Evolutionary conservation across 2,329 filamentous ascomycete genomes (phyloP), one percentile per base, ranked within the genome.

Genomic region (Trichoderma sp.): DNA sequence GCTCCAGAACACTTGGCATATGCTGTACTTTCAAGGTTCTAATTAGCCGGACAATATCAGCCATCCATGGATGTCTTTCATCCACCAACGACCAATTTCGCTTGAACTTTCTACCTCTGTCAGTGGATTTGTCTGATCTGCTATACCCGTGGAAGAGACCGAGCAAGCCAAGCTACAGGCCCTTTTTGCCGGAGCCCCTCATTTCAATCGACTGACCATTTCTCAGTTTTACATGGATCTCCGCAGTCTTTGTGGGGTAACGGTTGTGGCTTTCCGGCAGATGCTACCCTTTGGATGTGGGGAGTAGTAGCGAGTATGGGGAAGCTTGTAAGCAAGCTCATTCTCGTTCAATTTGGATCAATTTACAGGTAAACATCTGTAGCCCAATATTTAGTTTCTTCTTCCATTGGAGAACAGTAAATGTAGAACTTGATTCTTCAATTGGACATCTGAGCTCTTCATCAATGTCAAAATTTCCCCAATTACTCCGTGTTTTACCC

Each of bases 131-230:
- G 50, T 56, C 50, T 24, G 11, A 56, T 7, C 5, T 56, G 50
- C 21, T 12, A 24, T 24, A 56, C 50, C 50, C 2, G 11, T 14
- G 4, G 29, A 27, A 35, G 29, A 7, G 38, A 29, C 33, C 24
- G 21, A 71, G 53, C 18, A 12, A 45, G 8, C 12, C 50, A 27
- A 71, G 16, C 35, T 50, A 6, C 29, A 24, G 14, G 18, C 38
- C 14, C 31, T 53, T 72, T 71, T 64, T 71, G 38, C 69, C 69
- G 59, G 69, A 64, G 69, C 69, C 69, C 69, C 69, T 72, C 69
- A 35, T 27, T 29, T 27, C n/a, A 35, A 60, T 60, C 50, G 50
- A 41, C n/a, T 38, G 5, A 69, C 31, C 24, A 18, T 53, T 50
- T 50, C 45, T n/a, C 0, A 21, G 18, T 11, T 11, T 21, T 53